A percentile compares a stretch with the other conserved stretches of the same genome.
These are phyloP conservation scores for Wickerhamomyces xylosicus DNA, from an alignment of 805 yeast species.

Conservation along the genomic window DNA sequence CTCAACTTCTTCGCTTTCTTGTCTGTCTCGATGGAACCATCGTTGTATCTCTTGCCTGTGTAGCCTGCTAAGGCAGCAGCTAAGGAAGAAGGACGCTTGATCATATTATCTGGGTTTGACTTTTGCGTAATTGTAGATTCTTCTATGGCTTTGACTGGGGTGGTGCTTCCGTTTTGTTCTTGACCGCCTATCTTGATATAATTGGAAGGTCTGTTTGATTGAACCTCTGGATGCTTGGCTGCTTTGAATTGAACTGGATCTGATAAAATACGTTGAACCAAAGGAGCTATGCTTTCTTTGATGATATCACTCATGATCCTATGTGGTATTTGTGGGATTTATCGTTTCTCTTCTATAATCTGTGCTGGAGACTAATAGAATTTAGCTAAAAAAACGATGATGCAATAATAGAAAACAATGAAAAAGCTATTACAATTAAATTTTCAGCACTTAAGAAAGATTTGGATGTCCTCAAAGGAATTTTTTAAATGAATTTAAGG, in stretches of 20 bases:
- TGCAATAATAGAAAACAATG: too few relatives aligned
- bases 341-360: too few relatives aligned
- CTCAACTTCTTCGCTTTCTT: constrained; percentile 11
- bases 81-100: constrained; percentile 12
- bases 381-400: too few relatives aligned
- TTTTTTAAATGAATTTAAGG: too few relatives aligned
- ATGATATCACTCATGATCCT: constrained; percentile 16
- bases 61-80: constrained; percentile 19
- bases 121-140: constrained; percentile 6
- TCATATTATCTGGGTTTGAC: background rate
- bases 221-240: constrained; percentile 45
- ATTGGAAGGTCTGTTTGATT: constrained; percentile 33
- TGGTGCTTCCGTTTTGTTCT: constrained; percentile 1
- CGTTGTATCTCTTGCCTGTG: constrained; percentile 14
- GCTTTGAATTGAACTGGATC: constrained; percentile 55
- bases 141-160: constrained; percentile 3
- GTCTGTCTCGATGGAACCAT: constrained; percentile 10
- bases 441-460: too few relatives aligned
- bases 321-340: too few relatives aligned
- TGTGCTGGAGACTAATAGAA: too few relatives aligned
- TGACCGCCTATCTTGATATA: constrained; percentile 28
- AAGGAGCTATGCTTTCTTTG: constrained; percentile 34
- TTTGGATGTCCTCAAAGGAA: too few relatives aligned
- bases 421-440: too few relatives aligned
- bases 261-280: constrained; percentile 50